Percentiles rank a stretch among this genome's conserved stretches.
These are phyloP conservation scores for Urtica urens DNA, from an alignment of 306 rosid genomes.

Conservation along the genomic window DNA sequence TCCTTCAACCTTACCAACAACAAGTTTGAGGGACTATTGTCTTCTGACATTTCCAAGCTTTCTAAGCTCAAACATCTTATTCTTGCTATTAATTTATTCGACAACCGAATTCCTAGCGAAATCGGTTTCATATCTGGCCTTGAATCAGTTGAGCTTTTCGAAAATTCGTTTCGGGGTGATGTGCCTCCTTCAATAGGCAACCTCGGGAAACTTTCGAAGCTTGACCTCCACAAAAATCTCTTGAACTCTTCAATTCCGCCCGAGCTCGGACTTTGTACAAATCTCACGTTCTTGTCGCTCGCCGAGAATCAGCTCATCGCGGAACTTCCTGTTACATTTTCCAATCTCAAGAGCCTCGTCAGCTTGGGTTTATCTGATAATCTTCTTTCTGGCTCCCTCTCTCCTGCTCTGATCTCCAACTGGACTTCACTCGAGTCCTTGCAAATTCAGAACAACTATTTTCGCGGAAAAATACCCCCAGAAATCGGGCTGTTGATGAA, in stretches of 20 bases:
- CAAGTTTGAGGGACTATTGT: constrained; percentile 26
- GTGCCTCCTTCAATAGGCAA: constrained; percentile 51
- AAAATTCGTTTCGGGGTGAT: constrained; percentile 29
- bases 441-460: constrained; percentile 35
- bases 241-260: constrained; percentile 45
- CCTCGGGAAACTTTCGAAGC: constrained; percentile 17
- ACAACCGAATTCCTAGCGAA: constrained; percentile 30
- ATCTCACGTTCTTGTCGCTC: constrained; percentile 30
- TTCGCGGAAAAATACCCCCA: constrained; percentile 29
- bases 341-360: constrained; percentile 13
- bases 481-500: constrained; percentile 44
- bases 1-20: constrained; percentile 36
- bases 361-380: constrained; percentile 32
- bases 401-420: constrained; percentile 30
- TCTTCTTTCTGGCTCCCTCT: constrained; percentile 28
- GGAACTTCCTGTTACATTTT: constrained; percentile 23
- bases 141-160: constrained; percentile 23
- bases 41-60: constrained; percentile 38
- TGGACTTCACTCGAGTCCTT: constrained; percentile 38
- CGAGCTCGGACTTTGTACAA: constrained; percentile 46
- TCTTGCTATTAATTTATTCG: constrained; percentile 26
- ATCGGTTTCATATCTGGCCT: constrained; percentile 28
- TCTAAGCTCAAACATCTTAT: constrained; percentile 41
- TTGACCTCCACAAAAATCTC: neutral
- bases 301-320: constrained; percentile 33